A percentile compares a stretch with the other conserved stretches of the same genome.
These are phyloP conservation scores for Apiospora pterosperma DNA, from an alignment of 2,329 filamentous ascomycete genomes.

Conservation along the genomic window DNA sequence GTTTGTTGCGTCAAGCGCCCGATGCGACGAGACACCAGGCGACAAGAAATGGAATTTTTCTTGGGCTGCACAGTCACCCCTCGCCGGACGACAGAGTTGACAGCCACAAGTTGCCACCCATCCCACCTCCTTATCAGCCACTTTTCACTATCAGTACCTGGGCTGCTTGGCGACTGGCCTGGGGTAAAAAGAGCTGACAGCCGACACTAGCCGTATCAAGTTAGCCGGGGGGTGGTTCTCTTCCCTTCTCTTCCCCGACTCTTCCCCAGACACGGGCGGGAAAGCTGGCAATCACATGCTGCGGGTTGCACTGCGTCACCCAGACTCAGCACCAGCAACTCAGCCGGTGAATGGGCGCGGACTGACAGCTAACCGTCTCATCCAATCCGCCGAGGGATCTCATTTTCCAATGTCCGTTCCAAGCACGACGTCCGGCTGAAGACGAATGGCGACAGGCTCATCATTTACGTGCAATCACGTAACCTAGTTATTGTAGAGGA, in stretches of 20 bases:
- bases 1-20: not conserved
- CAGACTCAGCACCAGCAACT: not conserved
- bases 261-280: conserved; percentile 2
- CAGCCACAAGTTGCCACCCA: not conserved
- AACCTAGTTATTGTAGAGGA: not conserved
- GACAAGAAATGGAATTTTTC: not conserved
- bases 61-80: not conserved
- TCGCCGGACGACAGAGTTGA: not conserved
- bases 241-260: not conserved
- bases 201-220: not conserved
- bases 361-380: not conserved
- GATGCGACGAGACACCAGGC: not conserved
- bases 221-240: not conserved
- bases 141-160: not conserved
- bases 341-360: not conserved
- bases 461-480: not conserved
- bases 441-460: not conserved
- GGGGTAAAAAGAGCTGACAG: not conserved
- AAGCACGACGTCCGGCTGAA: not conserved
- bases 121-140: not conserved
- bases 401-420: not conserved
- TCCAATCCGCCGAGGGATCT: conserved; percentile 1
- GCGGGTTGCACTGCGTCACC: conserved; percentile 5
- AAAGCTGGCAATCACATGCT: conserved; percentile 11
- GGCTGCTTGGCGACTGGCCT: not conserved